Evolutionary conservation across 1,139 yeast species (phyloP), one percentile per base, ranked within the genome.

Genomic region (Chernovozyma sophiae-reginae): DNA sequence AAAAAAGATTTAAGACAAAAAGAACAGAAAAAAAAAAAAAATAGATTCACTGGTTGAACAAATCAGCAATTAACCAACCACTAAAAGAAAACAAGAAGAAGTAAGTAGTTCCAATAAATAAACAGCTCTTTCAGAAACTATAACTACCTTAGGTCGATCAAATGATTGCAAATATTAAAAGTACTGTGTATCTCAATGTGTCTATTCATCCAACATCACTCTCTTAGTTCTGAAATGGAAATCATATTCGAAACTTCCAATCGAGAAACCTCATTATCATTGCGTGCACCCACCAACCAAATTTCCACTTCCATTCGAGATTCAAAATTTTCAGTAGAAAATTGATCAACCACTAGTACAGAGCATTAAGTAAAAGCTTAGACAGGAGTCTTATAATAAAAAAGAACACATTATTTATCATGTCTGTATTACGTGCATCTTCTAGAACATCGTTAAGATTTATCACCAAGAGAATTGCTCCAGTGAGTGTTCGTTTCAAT

Each of bases 401-500:
- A n/a, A n/a, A n/a, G n/a, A n/a, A n/a, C n/a, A 18, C 26, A 29
- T 22, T 25, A 17, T 19, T 32, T 40, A 41, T 20, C 33, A 56
- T 57, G 61, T 56, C 59, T 33, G 51, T 58, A 53, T 56, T 65
- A 51, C 74, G 74, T 54, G 70, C 60, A 49, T 46, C 64, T 41
- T 55, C 56, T 47, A 65, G 65, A 58, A 66, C 69, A 32, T 53
- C 62, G 33, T 51, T 62, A 41, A 65, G 71, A 58, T 41, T 57
- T 35, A 52, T 55, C 30, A 44, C 57, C 43, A 58, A 54, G 48
- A 57, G 63, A 51, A 42, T 50, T 29, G 48, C 47, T 24, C 54
- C 57, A 27, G 43, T 45, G 24, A 49, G 55, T 17, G 54, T 59
- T 38, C 68, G 75, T 61, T 74, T 66, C 68, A 79, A 82, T 66